A percentile compares a stretch with the other conserved stretches of the same genome.
Evolutionary conservation across 768 basidiomycete genomes (phyloP).

Genomic region (Leccinum boreale): DNA sequence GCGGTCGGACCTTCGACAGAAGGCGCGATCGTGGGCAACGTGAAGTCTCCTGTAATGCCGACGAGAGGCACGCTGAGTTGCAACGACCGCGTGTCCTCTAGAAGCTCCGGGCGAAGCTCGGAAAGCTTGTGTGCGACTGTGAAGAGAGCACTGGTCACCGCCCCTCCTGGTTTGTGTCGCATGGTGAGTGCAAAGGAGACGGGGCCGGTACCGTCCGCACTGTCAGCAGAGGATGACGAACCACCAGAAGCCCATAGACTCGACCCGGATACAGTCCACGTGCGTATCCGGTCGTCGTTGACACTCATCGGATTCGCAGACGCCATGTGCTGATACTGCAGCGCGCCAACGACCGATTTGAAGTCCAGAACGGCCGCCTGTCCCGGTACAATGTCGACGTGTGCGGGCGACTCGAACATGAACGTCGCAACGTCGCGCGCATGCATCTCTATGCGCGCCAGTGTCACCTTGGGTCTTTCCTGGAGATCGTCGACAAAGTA

Average conservation of each 20-base stretch:
- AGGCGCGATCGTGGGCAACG: slow-evolving; percentile 23
- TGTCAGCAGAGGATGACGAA: not conserved
- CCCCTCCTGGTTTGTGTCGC: slow-evolving; percentile 52
- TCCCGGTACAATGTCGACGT: slow-evolving; percentile 40
- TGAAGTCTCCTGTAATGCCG: slow-evolving; percentile 54
- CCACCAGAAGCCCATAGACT: slow-evolving; percentile 14
- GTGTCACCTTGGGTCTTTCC: slow-evolving; percentile 19
- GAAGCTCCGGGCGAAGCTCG: slow-evolving; percentile 37
- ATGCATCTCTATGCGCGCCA: slow-evolving; percentile 43
- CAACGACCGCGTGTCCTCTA: slow-evolving; percentile 40
- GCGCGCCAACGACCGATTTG: slow-evolving; percentile 45
- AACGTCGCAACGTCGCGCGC: slow-evolving; percentile 52
- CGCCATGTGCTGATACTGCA: slow-evolving; percentile 54
- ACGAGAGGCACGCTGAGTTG: slow-evolving; percentile 42
- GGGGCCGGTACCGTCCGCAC: not conserved
- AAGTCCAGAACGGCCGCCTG: slow-evolving; percentile 58
- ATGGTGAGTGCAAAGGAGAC: slow-evolving; percentile 47
- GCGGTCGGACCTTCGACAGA: not conserved
- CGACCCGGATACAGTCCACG: slow-evolving; percentile 55
- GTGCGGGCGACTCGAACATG: slow-evolving; percentile 40
- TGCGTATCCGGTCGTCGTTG: slow-evolving; percentile 64
- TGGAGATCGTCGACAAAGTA: slow-evolving; percentile 27
- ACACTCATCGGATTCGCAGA: slow-evolving; percentile 44
- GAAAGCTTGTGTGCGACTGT: slow-evolving; percentile 42
- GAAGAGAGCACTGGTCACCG: slow-evolving; percentile 54